A percentile compares a stretch with the other conserved stretches of the same genome.
These are phyloP conservation scores for Leishmania tarentolae DNA, from an alignment of 208 protist species.

Conservation along the genomic window DNA sequence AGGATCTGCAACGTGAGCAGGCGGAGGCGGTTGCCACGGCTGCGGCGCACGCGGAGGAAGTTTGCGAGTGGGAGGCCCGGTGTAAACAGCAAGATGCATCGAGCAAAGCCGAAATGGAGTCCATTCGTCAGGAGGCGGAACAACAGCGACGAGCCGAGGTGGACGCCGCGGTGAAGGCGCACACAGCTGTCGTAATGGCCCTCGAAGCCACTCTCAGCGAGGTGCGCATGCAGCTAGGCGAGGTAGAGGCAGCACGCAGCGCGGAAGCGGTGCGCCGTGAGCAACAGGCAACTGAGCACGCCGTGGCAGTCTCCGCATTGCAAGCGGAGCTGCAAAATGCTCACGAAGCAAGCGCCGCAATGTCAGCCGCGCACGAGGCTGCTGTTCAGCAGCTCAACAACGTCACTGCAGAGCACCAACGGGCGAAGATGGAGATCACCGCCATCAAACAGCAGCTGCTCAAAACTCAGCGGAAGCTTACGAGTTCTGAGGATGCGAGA, in stretches of 20 bases:
- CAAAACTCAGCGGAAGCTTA: constrained; percentile 1
- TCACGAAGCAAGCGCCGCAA: neutral
- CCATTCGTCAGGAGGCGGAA: neutral
- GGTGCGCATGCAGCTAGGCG: neutral
- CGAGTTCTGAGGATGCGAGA: neutral
- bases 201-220: neutral
- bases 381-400: constrained; percentile 25
- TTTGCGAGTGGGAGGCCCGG: neutral
- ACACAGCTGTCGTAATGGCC: neutral
- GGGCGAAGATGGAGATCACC: neutral
- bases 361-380: constrained; percentile 4
- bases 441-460: constrained; percentile 2
- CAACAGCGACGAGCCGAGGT: neutral
- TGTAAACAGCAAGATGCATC: neutral
- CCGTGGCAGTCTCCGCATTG: neutral
- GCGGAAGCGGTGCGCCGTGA: constrained; percentile 1
- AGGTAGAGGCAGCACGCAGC: neutral
- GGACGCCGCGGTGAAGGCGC: neutral
- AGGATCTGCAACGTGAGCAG: neutral
- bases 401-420: constrained; percentile 9
- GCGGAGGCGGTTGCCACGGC: neutral
- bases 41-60: neutral
- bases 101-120: neutral
- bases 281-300: neutral
- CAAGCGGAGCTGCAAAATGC: neutral